These are phyloP conservation scores for Mycena venus DNA, from an alignment of 768 basidiomycete genomes.

Conservation along the genomic window DNA sequence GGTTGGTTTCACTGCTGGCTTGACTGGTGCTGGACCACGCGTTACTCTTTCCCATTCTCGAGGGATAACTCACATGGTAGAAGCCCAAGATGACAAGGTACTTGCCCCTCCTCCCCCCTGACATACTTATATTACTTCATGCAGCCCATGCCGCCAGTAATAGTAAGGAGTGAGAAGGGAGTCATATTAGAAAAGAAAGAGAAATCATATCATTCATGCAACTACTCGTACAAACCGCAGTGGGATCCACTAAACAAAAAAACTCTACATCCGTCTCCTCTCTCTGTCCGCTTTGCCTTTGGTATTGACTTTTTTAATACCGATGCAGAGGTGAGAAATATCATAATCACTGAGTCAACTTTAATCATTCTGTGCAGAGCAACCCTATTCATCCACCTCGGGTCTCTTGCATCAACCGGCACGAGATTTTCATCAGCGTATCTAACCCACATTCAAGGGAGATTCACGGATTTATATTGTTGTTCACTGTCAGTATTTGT, in stretches of 20 bases:
- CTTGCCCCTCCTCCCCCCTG: neutral
- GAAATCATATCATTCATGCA: neutral
- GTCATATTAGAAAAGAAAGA: neutral
- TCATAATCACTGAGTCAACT: neutral
- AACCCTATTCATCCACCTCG: neutral
- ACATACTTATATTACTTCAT: neutral
- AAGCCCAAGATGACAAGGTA: conserved; percentile 5
- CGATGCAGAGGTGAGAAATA: neutral
- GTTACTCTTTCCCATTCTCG: no score
- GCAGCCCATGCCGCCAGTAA: neutral
- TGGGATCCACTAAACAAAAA: neutral
- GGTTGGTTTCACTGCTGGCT: no score
- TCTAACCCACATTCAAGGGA: neutral
- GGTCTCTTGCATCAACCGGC: neutral
- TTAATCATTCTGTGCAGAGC: neutral
- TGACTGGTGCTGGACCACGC: no score
- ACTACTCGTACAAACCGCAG: neutral
- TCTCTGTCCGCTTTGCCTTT: neutral
- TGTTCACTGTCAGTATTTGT: neutral
- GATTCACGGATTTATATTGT: neutral
- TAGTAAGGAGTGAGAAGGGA: neutral
- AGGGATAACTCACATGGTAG: neutral
- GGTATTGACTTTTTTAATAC: neutral
- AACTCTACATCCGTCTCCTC: neutral
- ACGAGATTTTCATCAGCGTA: neutral